Evolutionary conservation across 768 basidiomycete species (phyloP).

Genomic region (Suillus weaverae): DNA sequence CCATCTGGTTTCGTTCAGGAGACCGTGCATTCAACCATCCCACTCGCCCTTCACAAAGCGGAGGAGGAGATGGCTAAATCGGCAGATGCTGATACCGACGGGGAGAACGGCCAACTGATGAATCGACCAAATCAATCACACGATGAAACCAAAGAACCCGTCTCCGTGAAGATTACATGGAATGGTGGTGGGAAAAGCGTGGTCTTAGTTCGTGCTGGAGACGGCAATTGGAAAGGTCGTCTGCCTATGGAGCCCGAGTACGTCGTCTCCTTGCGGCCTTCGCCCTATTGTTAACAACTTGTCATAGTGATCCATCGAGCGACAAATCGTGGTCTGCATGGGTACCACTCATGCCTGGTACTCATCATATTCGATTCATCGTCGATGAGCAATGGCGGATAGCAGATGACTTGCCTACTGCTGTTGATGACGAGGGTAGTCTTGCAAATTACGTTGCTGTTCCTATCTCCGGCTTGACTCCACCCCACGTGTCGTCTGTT

Average conservation of each 20-base stretch:
- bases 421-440: constrained; percentile 91
- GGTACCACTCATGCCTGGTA: constrained; percentile 76
- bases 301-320: constrained; percentile 29
- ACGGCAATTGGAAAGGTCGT: constrained; percentile 75
- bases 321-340: constrained; percentile 38
- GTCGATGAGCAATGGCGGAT: constrained; percentile 88
- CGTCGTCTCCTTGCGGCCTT: constrained; percentile 28
- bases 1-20: constrained; percentile 50
- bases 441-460: constrained; percentile 89
- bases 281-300: constrained; percentile 17
- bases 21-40: constrained; percentile 63
- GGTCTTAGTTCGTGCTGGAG: constrained; percentile 68
- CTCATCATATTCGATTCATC: constrained; percentile 92
- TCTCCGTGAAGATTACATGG: constrained; percentile 62
- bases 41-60: constrained; percentile 47
- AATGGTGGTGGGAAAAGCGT: constrained; percentile 63
- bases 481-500: constrained; percentile 32
- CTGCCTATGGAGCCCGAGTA: constrained; percentile 65
- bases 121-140: constrained; percentile 17
- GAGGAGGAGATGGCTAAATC: constrained; percentile 27
- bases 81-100: constrained; percentile 11
- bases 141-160: constrained; percentile 31
- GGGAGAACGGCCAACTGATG: constrained; percentile 22
- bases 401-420: constrained; percentile 76
- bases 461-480: constrained; percentile 33